Base-by-base conservation (phyloP, 129 eudicot species). In the Logfia minima region DNA sequence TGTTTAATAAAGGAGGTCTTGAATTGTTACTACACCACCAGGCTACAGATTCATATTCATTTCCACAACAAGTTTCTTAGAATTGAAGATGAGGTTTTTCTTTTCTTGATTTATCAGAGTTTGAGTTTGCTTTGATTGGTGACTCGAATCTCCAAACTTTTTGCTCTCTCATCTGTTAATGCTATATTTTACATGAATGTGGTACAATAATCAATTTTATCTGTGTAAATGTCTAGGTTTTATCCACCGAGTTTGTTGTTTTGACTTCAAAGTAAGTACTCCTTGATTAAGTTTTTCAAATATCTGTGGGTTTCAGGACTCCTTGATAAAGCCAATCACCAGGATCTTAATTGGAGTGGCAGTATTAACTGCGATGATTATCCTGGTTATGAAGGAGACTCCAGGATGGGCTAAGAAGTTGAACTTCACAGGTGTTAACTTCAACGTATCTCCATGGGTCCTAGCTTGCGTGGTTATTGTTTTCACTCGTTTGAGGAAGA, bases 401-500 rank as follows among this genome's bases (percentile, higher is more conserved):
- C 96, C 98, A 3, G 63, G 61, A 26, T 90, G 90, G 96, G 84
- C 81, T 1, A 85, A 90, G 48, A 93, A 90, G 80, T 76, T 92
- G 10, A 86, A 86, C 68, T 16, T 88, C 59, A 66, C 83, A 0
- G 88, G 85, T 8, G 64, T 77, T 23, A 74, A 87, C 74, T 72
- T 93, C 61, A 78, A 86, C 61, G 35, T 90, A 51, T 91, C 98
- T 67, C 95, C 98, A 0, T 93, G 98, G 98, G 64, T 89, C 56
- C 77, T 93, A 22, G 95, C 98, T 75, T 87, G 97, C 23, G 93
- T 78, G 31, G 86, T 93, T 76, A 86, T 93, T 65, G 82, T 90
- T 19, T 89, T 93, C 87, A 89, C 86, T 69, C 98, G 98, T 68
- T 58, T 90, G 84, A 86, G 93, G 86, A 93, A 90, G 90, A 85